Percentiles rank a stretch among this genome's conserved stretches.
Conservation (phyloP, 2,329 filamentous ascomycete genomes). For the Cercospora canescens region DNA sequence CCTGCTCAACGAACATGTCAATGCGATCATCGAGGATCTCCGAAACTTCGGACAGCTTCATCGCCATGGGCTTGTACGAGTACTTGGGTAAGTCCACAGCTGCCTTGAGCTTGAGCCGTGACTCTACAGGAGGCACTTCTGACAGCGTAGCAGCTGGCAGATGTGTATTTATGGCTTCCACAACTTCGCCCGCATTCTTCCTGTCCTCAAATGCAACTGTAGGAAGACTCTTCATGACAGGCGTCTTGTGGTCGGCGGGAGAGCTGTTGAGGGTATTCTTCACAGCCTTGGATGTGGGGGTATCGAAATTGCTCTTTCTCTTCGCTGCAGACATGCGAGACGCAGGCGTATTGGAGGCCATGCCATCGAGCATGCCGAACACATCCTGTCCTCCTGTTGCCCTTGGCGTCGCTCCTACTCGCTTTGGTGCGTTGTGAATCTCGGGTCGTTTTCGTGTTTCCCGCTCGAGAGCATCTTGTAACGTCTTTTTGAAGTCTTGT, state of each 20-base stretch:
- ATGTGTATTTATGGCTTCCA: slow-evolving; percentile 81
- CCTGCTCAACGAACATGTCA: slow-evolving; percentile 76
- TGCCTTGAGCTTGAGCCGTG: slow-evolving; percentile 80
- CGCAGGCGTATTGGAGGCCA: slow-evolving; percentile 47
- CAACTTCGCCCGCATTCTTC: slow-evolving; percentile 73
- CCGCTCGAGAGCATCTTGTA: slow-evolving; percentile 81
- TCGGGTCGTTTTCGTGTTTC: slow-evolving; percentile 67
- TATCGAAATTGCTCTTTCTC: slow-evolving; percentile 53
- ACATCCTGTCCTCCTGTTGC: slow-evolving; percentile 63
- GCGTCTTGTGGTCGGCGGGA: slow-evolving; percentile 46
- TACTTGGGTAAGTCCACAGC: slow-evolving; percentile 90
- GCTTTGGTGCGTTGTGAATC: slow-evolving; percentile 59
- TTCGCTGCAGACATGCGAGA: slow-evolving; percentile 45
- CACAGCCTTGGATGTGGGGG: slow-evolving; percentile 48
- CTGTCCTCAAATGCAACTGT: slow-evolving; percentile 66
- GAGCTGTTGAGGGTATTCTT: slow-evolving; percentile 47
- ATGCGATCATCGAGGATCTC: slow-evolving; percentile 94
- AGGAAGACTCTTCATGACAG: slow-evolving; percentile 38
- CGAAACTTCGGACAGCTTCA: slow-evolving; percentile 90
- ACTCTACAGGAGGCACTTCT: slow-evolving; percentile 62
- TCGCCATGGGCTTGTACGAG: slow-evolving; percentile 86
- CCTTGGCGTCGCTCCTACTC: slow-evolving; percentile 60
- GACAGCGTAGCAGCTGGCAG: slow-evolving; percentile 56
- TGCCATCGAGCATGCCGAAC: slow-evolving; percentile 62
- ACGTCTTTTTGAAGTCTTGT: slow-evolving; percentile 78